Evolutionary conservation across 768 basidiomycete species (phyloP).

Genomic region (Cystofilobasidium capitatum): DNA sequence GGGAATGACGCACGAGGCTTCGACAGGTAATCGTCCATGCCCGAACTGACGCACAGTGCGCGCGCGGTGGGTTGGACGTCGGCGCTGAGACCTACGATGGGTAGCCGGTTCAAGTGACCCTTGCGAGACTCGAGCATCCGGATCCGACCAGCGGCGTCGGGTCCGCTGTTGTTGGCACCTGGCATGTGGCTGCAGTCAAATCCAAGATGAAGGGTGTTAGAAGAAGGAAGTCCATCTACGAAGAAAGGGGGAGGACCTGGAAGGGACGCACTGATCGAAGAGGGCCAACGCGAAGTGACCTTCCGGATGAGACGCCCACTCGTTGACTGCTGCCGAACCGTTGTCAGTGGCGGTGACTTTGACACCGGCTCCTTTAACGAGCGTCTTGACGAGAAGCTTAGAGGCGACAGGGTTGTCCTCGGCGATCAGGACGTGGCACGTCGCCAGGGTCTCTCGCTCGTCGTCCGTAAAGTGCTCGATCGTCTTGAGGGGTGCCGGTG

Average conservation of each 20-base stretch:
- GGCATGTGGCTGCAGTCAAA: not conserved
- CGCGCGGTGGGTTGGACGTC: conserved; percentile 47
- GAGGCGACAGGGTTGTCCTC: conserved; percentile 71
- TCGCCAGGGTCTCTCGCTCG: conserved; percentile 42
- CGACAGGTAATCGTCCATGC: conserved; percentile 67
- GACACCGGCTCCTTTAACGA: conserved; percentile 54
- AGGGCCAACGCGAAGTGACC: conserved; percentile 61
- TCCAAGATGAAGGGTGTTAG: not conserved
- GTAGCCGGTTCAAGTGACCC: not conserved
- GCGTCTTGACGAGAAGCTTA: conserved; percentile 56
- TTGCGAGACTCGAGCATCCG: conserved; percentile 3
- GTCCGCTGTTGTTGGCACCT: not conserved
- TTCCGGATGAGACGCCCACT: conserved; percentile 59
- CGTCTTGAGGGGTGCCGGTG: conserved; percentile 50
- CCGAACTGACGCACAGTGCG: conserved; percentile 62
- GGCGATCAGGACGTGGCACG: conserved; percentile 56
- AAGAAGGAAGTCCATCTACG: too few species aligned
- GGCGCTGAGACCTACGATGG: conserved; percentile 57
- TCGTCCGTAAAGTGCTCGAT: conserved; percentile 41
- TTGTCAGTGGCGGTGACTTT: conserved; percentile 56
- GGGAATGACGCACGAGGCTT: conserved; percentile 45
- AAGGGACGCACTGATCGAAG: conserved; percentile 49
- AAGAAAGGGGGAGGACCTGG: too few species aligned
- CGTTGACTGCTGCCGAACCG: conserved; percentile 57
- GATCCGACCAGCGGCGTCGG: not conserved